Evolutionary conservation across 73 alveolate genomes (phyloP).

Genomic region (Symbiodinium pilosum): DNA sequence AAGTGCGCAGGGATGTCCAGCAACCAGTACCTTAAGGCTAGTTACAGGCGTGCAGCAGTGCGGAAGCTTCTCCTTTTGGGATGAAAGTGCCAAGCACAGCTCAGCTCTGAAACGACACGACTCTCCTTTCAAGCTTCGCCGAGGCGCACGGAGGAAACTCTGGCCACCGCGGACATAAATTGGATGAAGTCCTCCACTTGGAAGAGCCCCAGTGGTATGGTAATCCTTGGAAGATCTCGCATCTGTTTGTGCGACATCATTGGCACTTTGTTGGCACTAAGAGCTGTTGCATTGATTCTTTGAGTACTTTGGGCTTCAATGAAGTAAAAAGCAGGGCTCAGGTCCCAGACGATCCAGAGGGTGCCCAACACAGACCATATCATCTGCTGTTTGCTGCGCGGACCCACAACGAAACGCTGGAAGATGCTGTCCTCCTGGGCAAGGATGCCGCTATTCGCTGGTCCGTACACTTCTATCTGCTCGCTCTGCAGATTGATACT

Average conservation of each 20-base stretch:
- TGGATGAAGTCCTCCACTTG: background rate
- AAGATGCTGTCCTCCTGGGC: background rate
- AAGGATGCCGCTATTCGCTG: background rate
- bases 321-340: background rate
- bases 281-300: too few species aligned
- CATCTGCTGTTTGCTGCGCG: slow-evolving; percentile 26
- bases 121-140: too few species aligned
- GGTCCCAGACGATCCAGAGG: background rate
- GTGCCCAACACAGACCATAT: background rate
- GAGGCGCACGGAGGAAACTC: background rate
- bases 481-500: too few species aligned
- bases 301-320: too few species aligned
- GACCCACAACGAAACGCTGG: slow-evolving; percentile 12
- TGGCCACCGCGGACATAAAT: background rate
- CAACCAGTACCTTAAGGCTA: background rate
- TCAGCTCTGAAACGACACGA: too few species aligned
- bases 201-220: background rate
- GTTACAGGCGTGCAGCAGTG: too few species aligned
- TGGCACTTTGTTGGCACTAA: too few species aligned
- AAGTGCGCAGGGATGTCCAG: background rate
- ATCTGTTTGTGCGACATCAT: too few species aligned
- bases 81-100: too few species aligned
- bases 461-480: too few species aligned
- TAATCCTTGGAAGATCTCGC: background rate
- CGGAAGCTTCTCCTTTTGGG: too few species aligned